Percentiles rank a stretch among this genome's conserved stretches.
phyloP scores from a whole-genome alignment of 164 flowering plant species.

The Akebia trifoliata region DNA sequence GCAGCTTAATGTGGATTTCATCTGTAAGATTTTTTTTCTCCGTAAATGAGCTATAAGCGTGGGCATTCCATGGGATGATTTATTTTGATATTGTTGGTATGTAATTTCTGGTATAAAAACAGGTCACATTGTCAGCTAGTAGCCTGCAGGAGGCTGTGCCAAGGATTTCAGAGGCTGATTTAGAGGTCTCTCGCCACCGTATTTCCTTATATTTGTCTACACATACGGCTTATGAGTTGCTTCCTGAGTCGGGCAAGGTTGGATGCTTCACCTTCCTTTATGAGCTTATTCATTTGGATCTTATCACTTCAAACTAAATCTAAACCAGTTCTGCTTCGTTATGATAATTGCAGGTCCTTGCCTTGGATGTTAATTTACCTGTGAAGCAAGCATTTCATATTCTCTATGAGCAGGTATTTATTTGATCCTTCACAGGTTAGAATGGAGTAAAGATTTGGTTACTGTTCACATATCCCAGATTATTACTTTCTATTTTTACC shows the following conservation, averaged over 20 bases:
- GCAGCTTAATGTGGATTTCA: background rate
- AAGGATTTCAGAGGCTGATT: constrained; percentile 59
- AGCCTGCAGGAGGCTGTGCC: constrained; percentile 40
- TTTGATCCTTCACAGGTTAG: constrained; percentile 1
- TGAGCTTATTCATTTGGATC: constrained; percentile 2
- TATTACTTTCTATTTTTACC: background rate
- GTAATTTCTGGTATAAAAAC: constrained; percentile 11
- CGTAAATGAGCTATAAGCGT: background rate
- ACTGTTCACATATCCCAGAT: background rate
- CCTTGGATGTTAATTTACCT: constrained; percentile 75
- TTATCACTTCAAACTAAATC: constrained; percentile 2
- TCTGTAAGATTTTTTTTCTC: background rate
- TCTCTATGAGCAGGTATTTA: constrained; percentile 76
- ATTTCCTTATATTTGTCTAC: constrained; percentile 61
- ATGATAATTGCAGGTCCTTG: constrained; percentile 54
- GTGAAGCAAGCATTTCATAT: constrained; percentile 96
- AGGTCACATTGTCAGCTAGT: constrained; percentile 48
- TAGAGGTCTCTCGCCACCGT: constrained; percentile 64
- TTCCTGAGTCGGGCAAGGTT: constrained; percentile 92
- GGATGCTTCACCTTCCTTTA: constrained; percentile 31
- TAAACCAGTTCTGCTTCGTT: constrained; percentile 2
- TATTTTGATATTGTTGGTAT: constrained; percentile 7
- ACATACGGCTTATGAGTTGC: constrained; percentile 80
- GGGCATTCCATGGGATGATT: background rate
- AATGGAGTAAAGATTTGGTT: background rate